Evolutionary conservation across 371 early-diverging fungal species (phyloP).

Genomic region (Lichtheimia corymbifera): DNA sequence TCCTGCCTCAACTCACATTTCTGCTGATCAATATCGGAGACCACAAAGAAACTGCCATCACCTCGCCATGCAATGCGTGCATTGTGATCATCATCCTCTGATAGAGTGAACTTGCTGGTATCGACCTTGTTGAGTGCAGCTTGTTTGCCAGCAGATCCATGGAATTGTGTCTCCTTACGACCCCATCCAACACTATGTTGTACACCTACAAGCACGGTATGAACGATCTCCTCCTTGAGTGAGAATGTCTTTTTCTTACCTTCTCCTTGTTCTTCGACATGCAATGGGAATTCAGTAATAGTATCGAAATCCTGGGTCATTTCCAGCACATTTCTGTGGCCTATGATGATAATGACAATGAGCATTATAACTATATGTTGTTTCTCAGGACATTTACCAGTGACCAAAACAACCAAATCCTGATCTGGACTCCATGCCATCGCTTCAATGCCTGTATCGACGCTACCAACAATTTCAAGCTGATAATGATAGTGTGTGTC

Average conservation of each 20-base stretch:
- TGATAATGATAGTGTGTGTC: no score
- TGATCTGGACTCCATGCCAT: slow-evolving; percentile 94
- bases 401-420: slow-evolving; percentile 82
- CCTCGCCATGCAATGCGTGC: slow-evolving; percentile 92
- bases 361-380: no score
- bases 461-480: slow-evolving; percentile 72
- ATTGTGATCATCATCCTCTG: slow-evolving; percentile 72
- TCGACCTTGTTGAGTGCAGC: slow-evolving; percentile 66
- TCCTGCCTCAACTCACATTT: slow-evolving; percentile 37
- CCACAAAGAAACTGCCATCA: slow-evolving; percentile 82
- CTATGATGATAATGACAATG: slow-evolving; percentile 26
- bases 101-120: slow-evolving; percentile 50
- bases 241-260: slow-evolving; percentile 33
- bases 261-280: slow-evolving; percentile 70
- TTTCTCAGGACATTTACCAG: slow-evolving; percentile 51
- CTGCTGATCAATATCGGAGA: slow-evolving; percentile 65
- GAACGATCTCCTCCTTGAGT: no score
- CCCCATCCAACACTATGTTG: slow-evolving; percentile 96
- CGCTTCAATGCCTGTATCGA: slow-evolving; percentile 79
- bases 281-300: slow-evolving; percentile 74
- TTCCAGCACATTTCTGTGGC: slow-evolving; percentile 74
- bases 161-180: slow-evolving; percentile 96
- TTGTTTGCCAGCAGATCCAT: slow-evolving; percentile 87
- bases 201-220: slow-evolving; percentile 43
- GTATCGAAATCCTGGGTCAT: slow-evolving; percentile 95